Conservation (phyloP, 192 early-diverging fungal species). For the Phycomyces nitens region DNA sequence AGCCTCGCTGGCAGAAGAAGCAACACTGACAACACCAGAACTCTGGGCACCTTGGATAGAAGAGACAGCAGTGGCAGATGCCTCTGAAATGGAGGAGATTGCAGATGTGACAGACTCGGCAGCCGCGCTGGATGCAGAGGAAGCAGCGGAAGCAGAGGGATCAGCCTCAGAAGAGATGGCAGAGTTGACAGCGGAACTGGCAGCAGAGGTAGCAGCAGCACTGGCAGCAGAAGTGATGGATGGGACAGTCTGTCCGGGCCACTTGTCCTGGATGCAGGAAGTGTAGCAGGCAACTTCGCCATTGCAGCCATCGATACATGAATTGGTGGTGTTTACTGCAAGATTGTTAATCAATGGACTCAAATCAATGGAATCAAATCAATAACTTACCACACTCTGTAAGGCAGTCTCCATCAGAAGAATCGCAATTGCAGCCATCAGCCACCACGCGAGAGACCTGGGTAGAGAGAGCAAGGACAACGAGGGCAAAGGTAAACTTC, state of each 20-base stretch:
- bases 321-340: constrained; percentile 2
- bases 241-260: constrained; percentile 16
- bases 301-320: constrained; percentile 4
- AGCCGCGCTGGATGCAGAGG: background rate
- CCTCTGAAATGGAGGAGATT: background rate
- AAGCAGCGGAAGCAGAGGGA: background rate
- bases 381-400: constrained; percentile 8
- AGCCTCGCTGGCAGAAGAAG: background rate
- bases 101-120: background rate
- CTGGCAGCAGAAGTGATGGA: background rate
- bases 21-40: background rate
- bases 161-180: background rate
- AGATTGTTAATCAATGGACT: background rate
- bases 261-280: constrained; percentile 10
- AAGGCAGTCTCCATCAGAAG: constrained; percentile 1
- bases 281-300: constrained; percentile 3
- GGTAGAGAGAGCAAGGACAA: background rate
- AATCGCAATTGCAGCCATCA: constrained; percentile 6
- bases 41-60: background rate
- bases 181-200: background rate
- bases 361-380: too few species aligned
- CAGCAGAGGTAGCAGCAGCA: background rate
- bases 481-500: constrained; percentile 8
- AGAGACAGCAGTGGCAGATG: background rate
- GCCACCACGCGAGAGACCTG: background rate